Base-by-base conservation (phyloP, 495 filamentous ascomycete genomes). In the Lasiosphaeris hirsuta region DNA sequence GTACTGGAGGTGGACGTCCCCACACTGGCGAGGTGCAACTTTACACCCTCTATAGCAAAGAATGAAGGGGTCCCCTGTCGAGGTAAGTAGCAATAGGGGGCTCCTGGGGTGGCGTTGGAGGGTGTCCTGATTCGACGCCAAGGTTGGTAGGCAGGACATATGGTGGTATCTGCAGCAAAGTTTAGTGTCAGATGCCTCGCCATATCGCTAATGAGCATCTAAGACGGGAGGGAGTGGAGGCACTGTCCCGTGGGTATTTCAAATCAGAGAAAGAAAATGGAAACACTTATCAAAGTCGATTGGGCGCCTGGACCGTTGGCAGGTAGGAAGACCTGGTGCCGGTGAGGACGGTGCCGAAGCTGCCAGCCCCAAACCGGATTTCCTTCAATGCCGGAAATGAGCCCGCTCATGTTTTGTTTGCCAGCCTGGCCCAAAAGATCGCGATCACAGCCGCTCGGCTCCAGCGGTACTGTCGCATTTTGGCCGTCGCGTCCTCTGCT, bases 251-350 rank as follows among this genome's bases (percentile, higher is more conserved):
- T 38, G 33, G 23, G 53, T 54, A 65, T 62, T 65, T 54, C 60
- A 65, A 65, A 63, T 65, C 45, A 60, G 56, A 50, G 7, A 54
- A 35, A 50, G 30, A 14, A 37, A 57, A 23, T n/a, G 38, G 38
- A 56, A 59, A 63, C 65, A 59, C 65, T 60, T 56, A 61, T 54
- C 43, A 36, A n/a, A 30, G 18, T 42, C 56, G 40, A 54, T 51
- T 47, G 60, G 54, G 19, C 58, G 60, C 57, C 59, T 62, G 58
- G 47, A 58, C 41, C 56, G 61, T 51, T 59, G 55, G 59, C 58
- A 51, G 48, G 54, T 54, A 56, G 51, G 43, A 44, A 51, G 11
- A 51, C 35, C 56, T 40, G 45, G 58, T 59, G 58, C 56, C 45
- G 57, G 60, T 39, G 42, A 54, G 11, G 37, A 40, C 40, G 50